Evolutionary conservation across 495 filamentous ascomycete species (phyloP).

Genomic region (Apiosordaria backusii): DNA sequence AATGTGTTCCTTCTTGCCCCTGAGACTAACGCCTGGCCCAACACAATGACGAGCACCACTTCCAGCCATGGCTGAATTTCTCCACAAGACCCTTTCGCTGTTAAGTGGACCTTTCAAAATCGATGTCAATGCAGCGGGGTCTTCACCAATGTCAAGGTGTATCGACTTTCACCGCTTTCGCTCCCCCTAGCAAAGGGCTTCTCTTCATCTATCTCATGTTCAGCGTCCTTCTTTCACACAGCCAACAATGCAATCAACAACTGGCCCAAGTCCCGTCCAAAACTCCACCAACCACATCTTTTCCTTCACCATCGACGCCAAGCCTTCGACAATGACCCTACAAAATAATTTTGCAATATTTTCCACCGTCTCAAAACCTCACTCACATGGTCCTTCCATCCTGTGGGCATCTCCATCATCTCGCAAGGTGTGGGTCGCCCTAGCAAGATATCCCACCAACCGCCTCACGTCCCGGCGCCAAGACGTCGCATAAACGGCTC

Average conservation of each 20-base stretch:
- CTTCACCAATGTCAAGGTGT: too few relatives aligned
- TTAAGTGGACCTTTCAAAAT: too few relatives aligned
- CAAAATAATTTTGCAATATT: neutral
- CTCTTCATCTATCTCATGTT: neutral
- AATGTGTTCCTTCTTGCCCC: too few relatives aligned
- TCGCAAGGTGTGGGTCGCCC: neutral
- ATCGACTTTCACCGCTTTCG: too few relatives aligned
- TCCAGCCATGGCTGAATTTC: too few relatives aligned
- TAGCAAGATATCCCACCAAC: constrained; percentile 14
- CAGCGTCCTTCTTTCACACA: neutral
- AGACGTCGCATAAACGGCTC: constrained; percentile 13
- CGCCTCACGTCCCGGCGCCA: neutral
- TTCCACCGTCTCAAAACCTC: neutral
- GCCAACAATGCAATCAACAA: neutral
- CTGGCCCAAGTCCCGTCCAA: neutral
- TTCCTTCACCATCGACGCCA: neutral
- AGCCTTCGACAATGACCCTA: neutral
- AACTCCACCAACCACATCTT: neutral
- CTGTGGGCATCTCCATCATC: neutral
- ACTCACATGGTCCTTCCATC: neutral
- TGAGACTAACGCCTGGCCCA: too few relatives aligned
- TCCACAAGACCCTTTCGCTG: too few relatives aligned
- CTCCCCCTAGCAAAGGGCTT: too few relatives aligned
- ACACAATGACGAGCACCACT: too few relatives aligned
- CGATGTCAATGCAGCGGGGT: too few relatives aligned